A percentile compares a stretch with the other conserved stretches of the same genome.
phyloP scores from a whole-genome alignment of 495 filamentous ascomycete species.

The Tuber umbilicatum region DNA sequence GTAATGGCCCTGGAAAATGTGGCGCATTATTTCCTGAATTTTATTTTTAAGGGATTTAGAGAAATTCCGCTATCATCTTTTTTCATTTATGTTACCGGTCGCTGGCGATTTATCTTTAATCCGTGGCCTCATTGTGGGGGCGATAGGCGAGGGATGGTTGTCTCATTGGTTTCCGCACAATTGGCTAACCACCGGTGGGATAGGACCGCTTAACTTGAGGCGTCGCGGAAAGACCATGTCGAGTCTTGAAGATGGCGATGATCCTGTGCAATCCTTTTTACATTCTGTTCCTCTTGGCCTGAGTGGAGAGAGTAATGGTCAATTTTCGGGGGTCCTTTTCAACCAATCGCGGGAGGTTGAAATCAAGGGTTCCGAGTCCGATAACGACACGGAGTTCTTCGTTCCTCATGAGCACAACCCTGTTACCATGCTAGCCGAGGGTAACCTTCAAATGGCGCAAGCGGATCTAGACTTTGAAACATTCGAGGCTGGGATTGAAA shows the following conservation, averaged over 20 bases:
- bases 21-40: background rate
- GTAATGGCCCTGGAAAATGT: background rate
- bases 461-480: conserved; percentile 9
- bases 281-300: conserved; percentile 14
- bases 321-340: conserved; percentile 8
- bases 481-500: conserved; percentile 18
- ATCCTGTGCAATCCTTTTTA: conserved; percentile 32
- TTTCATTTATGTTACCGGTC: background rate
- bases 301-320: conserved; percentile 11
- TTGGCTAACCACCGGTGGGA: background rate
- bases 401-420: conserved; percentile 15
- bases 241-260: conserved; percentile 3
- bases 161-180: background rate
- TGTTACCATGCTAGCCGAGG: conserved; percentile 1
- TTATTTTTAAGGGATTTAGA: background rate
- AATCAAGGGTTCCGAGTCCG: background rate
- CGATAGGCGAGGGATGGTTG: background rate
- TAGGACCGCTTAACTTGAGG: conserved; percentile 27
- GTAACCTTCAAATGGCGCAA: conserved; percentile 16
- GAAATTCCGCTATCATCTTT: background rate
- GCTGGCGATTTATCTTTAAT: background rate
- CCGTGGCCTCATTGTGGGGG: background rate
- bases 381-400: conserved; percentile 14
- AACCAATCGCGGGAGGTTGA: background rate
- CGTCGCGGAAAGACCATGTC: conserved; percentile 38